A percentile compares a stretch with the other conserved stretches of the same genome.
Conservation (phyloP, 2,329 filamentous ascomycete genomes). For the Colletotrichum abscissum region DNA sequence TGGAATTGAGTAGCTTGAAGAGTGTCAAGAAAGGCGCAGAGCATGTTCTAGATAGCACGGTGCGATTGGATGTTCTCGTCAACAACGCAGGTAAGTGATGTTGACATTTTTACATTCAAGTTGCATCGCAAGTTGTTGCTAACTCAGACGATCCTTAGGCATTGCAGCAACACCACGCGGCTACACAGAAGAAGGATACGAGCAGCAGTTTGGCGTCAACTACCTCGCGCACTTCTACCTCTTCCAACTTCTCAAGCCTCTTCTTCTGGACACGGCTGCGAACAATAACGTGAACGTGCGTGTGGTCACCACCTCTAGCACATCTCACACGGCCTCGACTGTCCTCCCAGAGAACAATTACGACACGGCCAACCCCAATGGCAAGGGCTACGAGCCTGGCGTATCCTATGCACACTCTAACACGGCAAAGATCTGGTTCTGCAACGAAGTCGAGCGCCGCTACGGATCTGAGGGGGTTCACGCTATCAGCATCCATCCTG, state of each 20-base stretch:
- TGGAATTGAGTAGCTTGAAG: constrained; percentile 45
- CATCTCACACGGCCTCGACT: constrained; percentile 50
- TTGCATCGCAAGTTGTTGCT: neutral
- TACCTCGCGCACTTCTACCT: constrained; percentile 66
- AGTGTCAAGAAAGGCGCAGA: constrained; percentile 43
- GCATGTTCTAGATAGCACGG: constrained; percentile 30
- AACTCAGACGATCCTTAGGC: neutral
- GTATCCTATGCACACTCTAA: constrained; percentile 60
- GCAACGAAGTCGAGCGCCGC: constrained; percentile 61
- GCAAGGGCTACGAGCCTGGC: constrained; percentile 48
- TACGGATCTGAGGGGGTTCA: constrained; percentile 43
- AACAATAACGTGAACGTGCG: constrained; percentile 54
- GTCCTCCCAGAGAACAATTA: constrained; percentile 48
- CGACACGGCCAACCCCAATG: constrained; percentile 46
- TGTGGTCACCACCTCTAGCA: constrained; percentile 56
- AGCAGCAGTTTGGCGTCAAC: constrained; percentile 62
- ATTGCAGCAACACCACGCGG: constrained; percentile 30
- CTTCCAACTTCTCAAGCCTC: constrained; percentile 58
- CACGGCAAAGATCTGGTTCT: constrained; percentile 61
- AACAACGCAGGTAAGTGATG: constrained; percentile 51
- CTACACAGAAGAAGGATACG: constrained; percentile 38
- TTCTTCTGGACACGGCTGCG: constrained; percentile 52
- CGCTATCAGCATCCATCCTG: constrained; percentile 37
- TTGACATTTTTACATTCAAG: neutral
- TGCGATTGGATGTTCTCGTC: constrained; percentile 47